phyloP scores from a whole-genome alignment of 768 basidiomycete species.

The Cantharellus cinnabarinus region DNA sequence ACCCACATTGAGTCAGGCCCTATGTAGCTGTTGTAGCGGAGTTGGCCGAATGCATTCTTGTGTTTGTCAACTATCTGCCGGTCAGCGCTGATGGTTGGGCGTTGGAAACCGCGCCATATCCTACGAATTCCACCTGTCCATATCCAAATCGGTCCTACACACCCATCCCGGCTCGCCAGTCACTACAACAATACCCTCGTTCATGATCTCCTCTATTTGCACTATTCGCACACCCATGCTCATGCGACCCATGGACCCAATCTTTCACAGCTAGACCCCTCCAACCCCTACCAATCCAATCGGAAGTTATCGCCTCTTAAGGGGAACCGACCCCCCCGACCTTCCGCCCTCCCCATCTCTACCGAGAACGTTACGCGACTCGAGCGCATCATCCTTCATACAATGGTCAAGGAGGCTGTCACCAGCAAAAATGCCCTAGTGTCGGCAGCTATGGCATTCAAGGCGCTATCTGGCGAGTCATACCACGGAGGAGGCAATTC shows the following conservation, averaged over 20 bases:
- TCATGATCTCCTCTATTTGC: constrained; percentile 87
- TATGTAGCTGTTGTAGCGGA: background rate
- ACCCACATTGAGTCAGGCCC: too few species aligned
- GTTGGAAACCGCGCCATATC: background rate
- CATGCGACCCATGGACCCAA: constrained; percentile 1
- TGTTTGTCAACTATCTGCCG: background rate
- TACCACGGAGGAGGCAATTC: constrained; percentile 50
- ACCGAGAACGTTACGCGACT: constrained; percentile 51
- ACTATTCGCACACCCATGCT: constrained; percentile 42
- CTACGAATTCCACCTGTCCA: constrained; percentile 7
- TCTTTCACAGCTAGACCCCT: constrained; percentile 26
- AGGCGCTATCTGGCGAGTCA: constrained; percentile 73
- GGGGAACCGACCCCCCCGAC: constrained; percentile 41
- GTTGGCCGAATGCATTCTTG: background rate
- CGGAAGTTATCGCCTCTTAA: constrained; percentile 48
- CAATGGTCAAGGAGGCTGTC: constrained; percentile 66
- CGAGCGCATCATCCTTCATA: constrained; percentile 71
- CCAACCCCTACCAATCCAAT: constrained; percentile 65
- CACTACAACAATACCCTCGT: constrained; percentile 72
- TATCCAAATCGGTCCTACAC: constrained; percentile 19
- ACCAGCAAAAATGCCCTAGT: constrained; percentile 51
- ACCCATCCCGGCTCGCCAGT: constrained; percentile 43
- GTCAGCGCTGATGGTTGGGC: background rate
- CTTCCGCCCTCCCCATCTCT: constrained; percentile 32
- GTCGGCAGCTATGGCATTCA: constrained; percentile 70